Base-by-base conservation (phyloP, 805 yeast genomes). In the Saturnispora bothae region DNA sequence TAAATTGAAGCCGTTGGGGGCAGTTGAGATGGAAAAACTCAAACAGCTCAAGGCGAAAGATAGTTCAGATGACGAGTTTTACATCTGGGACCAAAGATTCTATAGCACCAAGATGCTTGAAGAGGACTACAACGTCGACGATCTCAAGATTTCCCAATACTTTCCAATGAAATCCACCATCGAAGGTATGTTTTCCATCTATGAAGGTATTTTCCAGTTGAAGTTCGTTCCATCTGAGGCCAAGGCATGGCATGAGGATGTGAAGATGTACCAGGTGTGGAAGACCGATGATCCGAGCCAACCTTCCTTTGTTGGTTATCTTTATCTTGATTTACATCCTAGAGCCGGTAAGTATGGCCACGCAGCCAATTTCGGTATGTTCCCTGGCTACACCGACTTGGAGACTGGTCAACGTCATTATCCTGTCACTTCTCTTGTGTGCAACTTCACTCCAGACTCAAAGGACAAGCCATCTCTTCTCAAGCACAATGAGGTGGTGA, bases 291-390 rank as follows among this genome's bases (percentile, higher is more conserved):
- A n/a, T n/a, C n/a, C n/a, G n/a, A n/a, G n/a, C n/a, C 56, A 66
- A 30, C 53, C 54, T 21, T 48, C 54, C 43, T 83, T 84, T 59
- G 69, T 74, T 42, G 95, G 95, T 22, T 79, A 83, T 73, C 59
- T 84, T 33, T 80, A 76, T 58, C 74, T 84, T 45, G 95, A 84
- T 56, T 61, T 83, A 51, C 88, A 82, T 56, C 94, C 94, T 46
- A 71, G 95, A 53, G 80, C 77, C 40, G 89, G 89, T 49, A 84
- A 84, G 57, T 84, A 82, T 59, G 83, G 86, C 2, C 95, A 84
- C 56, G 94, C 94, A 31, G 95, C 95, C 5, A 80, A 80, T 54
- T 83, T 84, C 53, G 78, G 78, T 14, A 56, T 82, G 35, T 60
- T 66, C 9, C 73, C 83, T 10, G 79, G 86, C 1, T 81, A 63